A percentile compares a stretch with the other conserved stretches of the same genome.
Conservation (phyloP, 768 basidiomycete species). For the Pholiota microspora region DNA sequence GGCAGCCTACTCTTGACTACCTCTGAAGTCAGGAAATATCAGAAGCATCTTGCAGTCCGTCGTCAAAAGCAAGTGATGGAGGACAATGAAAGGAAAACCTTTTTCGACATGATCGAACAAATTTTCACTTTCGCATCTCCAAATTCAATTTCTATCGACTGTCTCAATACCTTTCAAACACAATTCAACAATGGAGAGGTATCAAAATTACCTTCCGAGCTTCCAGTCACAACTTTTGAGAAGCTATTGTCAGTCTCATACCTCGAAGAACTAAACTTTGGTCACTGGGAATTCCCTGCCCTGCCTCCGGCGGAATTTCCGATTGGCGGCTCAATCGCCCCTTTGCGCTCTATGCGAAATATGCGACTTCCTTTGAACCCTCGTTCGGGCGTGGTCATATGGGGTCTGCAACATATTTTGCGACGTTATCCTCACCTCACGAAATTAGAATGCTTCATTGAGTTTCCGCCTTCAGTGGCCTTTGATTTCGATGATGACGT, state of each 20-base stretch:
- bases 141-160: not conserved
- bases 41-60: not conserved
- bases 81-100: not conserved
- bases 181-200: too few relatives aligned
- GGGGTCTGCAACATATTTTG: not conserved
- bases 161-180: too few relatives aligned
- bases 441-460: not conserved
- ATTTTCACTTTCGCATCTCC: not conserved
- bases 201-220: not conserved
- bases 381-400: not conserved
- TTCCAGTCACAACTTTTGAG: not conserved
- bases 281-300: not conserved
- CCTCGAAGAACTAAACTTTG: slow-evolving; percentile 6
- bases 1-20: not conserved
- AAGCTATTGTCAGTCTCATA: not conserved
- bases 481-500: not conserved
- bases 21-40: not conserved
- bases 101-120: not conserved
- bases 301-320: not conserved
- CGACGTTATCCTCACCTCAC: not conserved
- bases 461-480: not conserved
- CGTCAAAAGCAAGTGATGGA: not conserved
- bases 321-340: too few relatives aligned
- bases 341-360: too few relatives aligned
- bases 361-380: not conserved